A percentile compares a stretch with the other conserved stretches of the same genome.
Evolutionary conservation across 345 rosid species (phyloP).

Genomic region (Murraya koenigii): DNA sequence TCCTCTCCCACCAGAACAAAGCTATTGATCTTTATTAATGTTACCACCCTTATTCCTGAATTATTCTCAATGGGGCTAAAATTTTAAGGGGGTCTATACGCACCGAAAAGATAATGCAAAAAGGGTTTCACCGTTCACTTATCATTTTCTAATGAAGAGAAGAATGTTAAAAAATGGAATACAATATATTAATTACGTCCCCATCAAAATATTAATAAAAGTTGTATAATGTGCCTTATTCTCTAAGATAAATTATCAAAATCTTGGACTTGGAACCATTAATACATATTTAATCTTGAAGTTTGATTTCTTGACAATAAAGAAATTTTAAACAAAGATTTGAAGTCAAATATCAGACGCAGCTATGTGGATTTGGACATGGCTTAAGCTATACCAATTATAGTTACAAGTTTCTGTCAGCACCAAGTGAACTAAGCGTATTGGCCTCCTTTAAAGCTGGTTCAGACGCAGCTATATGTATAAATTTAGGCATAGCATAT

Average conservation of each 20-base stretch:
- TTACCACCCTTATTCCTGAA: too few relatives aligned
- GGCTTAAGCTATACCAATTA: constrained; percentile 78
- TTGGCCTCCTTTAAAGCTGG: constrained; percentile 18
- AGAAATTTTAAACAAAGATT: background rate
- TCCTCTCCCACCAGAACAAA: background rate
- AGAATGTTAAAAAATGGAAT: too few relatives aligned
- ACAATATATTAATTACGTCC: background rate
- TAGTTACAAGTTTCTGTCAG: constrained; percentile 56
- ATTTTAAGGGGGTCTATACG: background rate
- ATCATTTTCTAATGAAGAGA: background rate
- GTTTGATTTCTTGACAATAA: background rate
- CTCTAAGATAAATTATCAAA: background rate
- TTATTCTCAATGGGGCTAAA: background rate
- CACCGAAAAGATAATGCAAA: too few relatives aligned
- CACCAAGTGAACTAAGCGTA: constrained; percentile 51
- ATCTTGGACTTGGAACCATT: background rate
- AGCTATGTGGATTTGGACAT: constrained; percentile 61
- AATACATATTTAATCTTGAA: background rate
- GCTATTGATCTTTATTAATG: background rate
- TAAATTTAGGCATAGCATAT: background rate
- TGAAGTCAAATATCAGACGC: background rate
- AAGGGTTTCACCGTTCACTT: background rate
- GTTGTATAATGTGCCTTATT: background rate
- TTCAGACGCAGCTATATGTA: background rate
- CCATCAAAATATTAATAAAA: background rate